Conservation (phyloP, 1,284 basidiomycete genomes). For the Ceratobasidium papillatum region DNA sequence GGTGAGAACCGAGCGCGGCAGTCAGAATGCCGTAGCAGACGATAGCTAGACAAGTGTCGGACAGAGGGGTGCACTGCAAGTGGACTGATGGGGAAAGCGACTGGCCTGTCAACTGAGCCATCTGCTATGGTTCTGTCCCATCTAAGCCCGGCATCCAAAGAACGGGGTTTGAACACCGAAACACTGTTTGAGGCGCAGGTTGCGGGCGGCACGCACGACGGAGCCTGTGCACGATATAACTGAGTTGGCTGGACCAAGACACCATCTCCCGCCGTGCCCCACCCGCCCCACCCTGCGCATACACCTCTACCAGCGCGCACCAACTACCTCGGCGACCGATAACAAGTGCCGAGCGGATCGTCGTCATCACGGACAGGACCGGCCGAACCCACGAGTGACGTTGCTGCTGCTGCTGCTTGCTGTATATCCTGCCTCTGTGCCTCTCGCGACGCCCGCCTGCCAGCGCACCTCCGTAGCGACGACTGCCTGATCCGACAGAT, state of each 20-base stretch:
- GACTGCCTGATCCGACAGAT: neutral
- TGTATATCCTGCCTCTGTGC: neutral
- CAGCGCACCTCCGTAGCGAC: slow-evolving; percentile 13
- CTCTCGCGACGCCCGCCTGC: neutral
- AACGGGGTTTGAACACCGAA: slow-evolving; percentile 16
- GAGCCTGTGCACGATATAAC: neutral
- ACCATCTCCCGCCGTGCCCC: neutral
- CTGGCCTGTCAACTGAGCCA: neutral
- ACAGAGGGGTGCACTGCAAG: neutral
- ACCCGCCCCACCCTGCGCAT: neutral
- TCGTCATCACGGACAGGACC: slow-evolving; percentile 1
- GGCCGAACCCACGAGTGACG: neutral
- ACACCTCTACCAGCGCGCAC: neutral
- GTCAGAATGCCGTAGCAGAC: slow-evolving; percentile 7
- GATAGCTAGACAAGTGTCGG: neutral
- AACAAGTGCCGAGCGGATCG: neutral
- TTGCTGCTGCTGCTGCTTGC: neutral
- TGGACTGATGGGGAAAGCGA: slow-evolving; percentile 7
- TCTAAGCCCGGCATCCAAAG: slow-evolving; percentile 2
- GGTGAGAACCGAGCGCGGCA: slow-evolving; percentile 12
- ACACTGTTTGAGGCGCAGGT: neutral
- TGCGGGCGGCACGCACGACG: neutral
- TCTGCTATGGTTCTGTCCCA: neutral
- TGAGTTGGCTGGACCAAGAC: neutral
- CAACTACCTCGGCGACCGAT: neutral